A percentile compares a stretch with the other conserved stretches of the same genome.
Evolutionary conservation across 129 eudicot species (phyloP).

Genomic region (Heracleum sosnowskyi): DNA sequence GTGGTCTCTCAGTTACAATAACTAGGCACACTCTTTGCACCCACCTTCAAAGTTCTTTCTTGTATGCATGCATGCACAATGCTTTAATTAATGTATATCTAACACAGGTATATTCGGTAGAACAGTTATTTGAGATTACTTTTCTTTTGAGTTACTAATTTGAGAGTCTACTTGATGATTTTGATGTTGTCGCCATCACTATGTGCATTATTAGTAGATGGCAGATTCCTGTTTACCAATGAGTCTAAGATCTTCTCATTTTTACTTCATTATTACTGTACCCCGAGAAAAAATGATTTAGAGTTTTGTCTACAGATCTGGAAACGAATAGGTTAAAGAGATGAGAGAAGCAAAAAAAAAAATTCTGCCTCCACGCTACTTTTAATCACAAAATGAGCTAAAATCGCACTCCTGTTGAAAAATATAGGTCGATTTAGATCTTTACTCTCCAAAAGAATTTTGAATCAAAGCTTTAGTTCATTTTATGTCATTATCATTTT

Average conservation of each 20-base stretch:
- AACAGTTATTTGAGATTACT: neutral
- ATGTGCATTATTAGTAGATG: neutral
- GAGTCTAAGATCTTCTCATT: no score
- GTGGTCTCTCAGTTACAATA: neutral
- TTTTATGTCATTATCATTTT: neutral
- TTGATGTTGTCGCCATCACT: neutral
- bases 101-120: neutral
- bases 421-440: neutral
- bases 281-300: no score
- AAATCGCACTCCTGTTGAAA: neutral
- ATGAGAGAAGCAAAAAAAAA: no score
- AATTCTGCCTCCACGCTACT: no score
- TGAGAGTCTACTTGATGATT: conserved; percentile 6
- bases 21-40: neutral
- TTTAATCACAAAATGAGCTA: no score
- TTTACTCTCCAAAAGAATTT: neutral
- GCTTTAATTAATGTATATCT: neutral
- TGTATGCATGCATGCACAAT: no score
- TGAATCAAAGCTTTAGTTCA: neutral
- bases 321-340: no score
- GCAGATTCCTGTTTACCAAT: neutral
- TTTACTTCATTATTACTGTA: no score
- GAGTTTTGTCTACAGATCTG: no score
- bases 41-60: neutral
- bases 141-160: neutral